A percentile compares a stretch with the other conserved stretches of the same genome.
phyloP scores from a whole-genome alignment of 2,329 filamentous ascomycete genomes.

The Aspergillus sp. region DNA sequence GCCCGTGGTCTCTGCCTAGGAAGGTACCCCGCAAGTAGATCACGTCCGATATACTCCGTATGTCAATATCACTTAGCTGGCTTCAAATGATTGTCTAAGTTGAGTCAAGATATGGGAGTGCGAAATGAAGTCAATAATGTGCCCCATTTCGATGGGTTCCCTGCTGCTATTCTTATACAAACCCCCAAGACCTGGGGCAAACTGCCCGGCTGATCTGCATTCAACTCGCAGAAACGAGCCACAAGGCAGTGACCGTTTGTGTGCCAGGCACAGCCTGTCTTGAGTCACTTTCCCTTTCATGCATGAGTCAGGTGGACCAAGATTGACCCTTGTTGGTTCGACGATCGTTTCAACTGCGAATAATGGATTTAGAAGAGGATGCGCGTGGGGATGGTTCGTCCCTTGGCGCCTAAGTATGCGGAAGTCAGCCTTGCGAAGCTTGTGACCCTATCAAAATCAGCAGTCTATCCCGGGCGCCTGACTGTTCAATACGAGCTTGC shows the following conservation, averaged over 20 bases:
- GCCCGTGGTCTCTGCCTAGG: not conserved
- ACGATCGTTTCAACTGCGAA: slow-evolving; percentile 1
- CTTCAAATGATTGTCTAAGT: not conserved
- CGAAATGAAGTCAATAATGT: not conserved
- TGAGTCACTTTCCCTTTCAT: slow-evolving; percentile 18
- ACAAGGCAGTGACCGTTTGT: slow-evolving; percentile 16
- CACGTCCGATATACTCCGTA: not conserved
- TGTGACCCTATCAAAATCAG: slow-evolving; percentile 20
- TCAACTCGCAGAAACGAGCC: slow-evolving; percentile 10
- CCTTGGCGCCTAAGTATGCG: slow-evolving; percentile 12
- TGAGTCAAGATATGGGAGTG: not conserved
- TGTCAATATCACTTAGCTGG: not conserved
- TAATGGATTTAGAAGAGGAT: not conserved
- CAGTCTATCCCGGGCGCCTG: slow-evolving; percentile 7
- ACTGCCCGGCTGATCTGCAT: slow-evolving; percentile 14
- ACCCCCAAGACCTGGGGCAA: not conserved
- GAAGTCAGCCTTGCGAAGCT: slow-evolving; percentile 18
- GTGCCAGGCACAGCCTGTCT: slow-evolving; percentile 5
- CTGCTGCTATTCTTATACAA: slow-evolving; percentile 12
- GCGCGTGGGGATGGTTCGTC: slow-evolving; percentile 4
- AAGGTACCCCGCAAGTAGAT: slow-evolving; percentile 1
- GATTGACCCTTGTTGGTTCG: not conserved
- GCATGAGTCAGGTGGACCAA: slow-evolving; percentile 19
- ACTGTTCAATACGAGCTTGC: not conserved
- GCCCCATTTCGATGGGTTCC: not conserved